These are phyloP conservation scores for Phaffia rhodozyma DNA, from an alignment of 1,284 basidiomycete genomes.

Conservation along the genomic window DNA sequence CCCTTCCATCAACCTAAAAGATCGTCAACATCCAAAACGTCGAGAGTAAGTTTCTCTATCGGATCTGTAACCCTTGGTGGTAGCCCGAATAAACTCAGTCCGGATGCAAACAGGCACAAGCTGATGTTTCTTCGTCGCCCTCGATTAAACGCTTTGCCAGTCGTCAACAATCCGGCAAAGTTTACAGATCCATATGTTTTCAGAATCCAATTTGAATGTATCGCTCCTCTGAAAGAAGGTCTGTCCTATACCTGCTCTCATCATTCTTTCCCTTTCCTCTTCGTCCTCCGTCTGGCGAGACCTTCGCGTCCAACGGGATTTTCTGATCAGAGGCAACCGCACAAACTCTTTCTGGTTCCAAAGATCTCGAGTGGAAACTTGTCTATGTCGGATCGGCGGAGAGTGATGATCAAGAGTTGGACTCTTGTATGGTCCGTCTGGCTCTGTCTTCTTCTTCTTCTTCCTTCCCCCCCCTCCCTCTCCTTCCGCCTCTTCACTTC, in stretches of 20 bases:
- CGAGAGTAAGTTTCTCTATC: slow-evolving; percentile 30
- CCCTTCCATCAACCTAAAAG: neutral
- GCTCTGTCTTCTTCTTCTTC: neutral
- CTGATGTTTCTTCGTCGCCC: neutral
- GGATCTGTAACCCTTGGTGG: neutral
- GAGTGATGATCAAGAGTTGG: slow-evolving; percentile 88
- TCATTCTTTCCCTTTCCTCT: neutral
- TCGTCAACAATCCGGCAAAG: slow-evolving; percentile 83
- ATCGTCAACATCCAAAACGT: slow-evolving; percentile 39
- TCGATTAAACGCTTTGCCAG: slow-evolving; percentile 26
- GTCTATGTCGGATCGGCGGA: slow-evolving; percentile 95
- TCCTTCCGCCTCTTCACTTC: neutral
- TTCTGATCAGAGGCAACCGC: neutral
- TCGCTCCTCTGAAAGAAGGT: slow-evolving; percentile 84
- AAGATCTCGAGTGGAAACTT: slow-evolving; percentile 94
- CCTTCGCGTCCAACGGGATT: neutral
- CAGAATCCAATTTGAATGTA: slow-evolving; percentile 95
- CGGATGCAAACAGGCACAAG: neutral
- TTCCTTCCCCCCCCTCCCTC: neutral
- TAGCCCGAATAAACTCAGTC: too few species aligned
- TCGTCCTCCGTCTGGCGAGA: neutral
- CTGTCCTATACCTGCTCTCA: slow-evolving; percentile 22
- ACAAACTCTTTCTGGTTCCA: neutral
- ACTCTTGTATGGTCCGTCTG: slow-evolving; percentile 59
- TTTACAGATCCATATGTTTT: slow-evolving; percentile 88